These are phyloP conservation scores for Stagonosporopsis chrysanthemi DNA, from an alignment of 2,329 filamentous ascomycete species.

Conservation along the genomic window DNA sequence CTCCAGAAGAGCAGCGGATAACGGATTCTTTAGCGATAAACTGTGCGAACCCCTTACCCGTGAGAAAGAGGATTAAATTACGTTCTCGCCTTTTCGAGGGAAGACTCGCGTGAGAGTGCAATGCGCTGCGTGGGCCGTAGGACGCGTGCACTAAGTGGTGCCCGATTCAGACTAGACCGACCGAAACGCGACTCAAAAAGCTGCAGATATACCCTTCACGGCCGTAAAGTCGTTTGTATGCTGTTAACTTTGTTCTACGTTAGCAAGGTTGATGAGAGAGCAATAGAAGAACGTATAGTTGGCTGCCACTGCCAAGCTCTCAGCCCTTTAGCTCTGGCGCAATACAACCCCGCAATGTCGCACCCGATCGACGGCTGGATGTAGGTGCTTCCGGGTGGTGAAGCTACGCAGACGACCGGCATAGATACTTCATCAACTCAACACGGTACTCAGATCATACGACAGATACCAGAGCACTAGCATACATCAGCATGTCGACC, in stretches of 20 bases:
- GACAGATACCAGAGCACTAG: neutral
- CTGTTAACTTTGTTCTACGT: neutral
- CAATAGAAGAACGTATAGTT: neutral
- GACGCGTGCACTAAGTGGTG: neutral
- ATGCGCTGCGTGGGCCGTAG: neutral
- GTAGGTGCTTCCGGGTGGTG: neutral
- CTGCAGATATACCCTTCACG: neutral
- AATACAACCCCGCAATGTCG: slow-evolving; percentile 30
- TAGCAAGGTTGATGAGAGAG: neutral
- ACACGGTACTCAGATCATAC: slow-evolving; percentile 6
- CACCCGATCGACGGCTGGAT: slow-evolving; percentile 8
- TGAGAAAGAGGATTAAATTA: neutral
- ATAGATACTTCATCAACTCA: neutral
- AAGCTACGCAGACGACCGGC: neutral
- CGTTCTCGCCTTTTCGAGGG: neutral
- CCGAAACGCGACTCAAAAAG: neutral
- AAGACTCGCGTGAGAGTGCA: neutral
- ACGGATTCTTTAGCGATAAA: too few relatives aligned
- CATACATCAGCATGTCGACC: slow-evolving; percentile 49
- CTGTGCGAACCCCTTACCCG: too few relatives aligned
- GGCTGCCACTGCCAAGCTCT: slow-evolving; percentile 1
- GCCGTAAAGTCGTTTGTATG: neutral
- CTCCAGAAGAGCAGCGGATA: too few relatives aligned
- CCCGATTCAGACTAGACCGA: neutral
- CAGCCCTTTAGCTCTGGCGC: slow-evolving; percentile 14